Percentiles rank a stretch among this genome's conserved stretches.
Conservation (phyloP, 371 early-diverging fungal genomes). For the Furculomyces boomerangus region DNA sequence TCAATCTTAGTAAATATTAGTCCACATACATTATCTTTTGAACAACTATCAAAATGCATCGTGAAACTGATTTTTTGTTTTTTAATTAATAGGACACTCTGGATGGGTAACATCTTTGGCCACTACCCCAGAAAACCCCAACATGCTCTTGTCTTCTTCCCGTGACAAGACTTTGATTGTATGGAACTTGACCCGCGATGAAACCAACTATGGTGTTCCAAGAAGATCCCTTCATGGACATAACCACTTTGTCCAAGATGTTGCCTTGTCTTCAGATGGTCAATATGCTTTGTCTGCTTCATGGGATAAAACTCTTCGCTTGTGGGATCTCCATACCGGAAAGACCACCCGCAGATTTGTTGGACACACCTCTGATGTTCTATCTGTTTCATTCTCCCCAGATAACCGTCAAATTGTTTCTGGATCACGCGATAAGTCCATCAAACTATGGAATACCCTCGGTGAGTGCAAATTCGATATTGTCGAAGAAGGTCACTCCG, state of each 20-base stretch:
- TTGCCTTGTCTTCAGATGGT: slow-evolving; percentile 94
- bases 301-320: slow-evolving; percentile 97
- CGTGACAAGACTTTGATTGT: slow-evolving; percentile 94
- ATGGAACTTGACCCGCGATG: slow-evolving; percentile 88
- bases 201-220: slow-evolving; percentile 78
- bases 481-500: slow-evolving; percentile 81
- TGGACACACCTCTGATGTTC: slow-evolving; percentile 93
- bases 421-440: slow-evolving; percentile 93
- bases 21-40: background rate
- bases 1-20: background rate
- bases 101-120: slow-evolving; percentile 85
- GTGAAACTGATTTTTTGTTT: background rate
- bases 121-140: slow-evolving; percentile 78
- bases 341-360: slow-evolving; percentile 87
- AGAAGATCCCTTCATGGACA: slow-evolving; percentile 75
- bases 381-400: slow-evolving; percentile 96
- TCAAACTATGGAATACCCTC: slow-evolving; percentile 99
- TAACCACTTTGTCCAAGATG: slow-evolving; percentile 95
- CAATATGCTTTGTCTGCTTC: slow-evolving; percentile 93
- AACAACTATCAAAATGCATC: background rate
- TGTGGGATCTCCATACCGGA: slow-evolving; percentile 93
- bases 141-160: slow-evolving; percentile 81
- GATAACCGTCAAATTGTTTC: slow-evolving; percentile 98
- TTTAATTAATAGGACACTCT: slow-evolving; percentile 37
- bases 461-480: slow-evolving; percentile 98